Base-by-base conservation (phyloP, 1,139 yeast species). In the Candida tropicalis region DNA sequence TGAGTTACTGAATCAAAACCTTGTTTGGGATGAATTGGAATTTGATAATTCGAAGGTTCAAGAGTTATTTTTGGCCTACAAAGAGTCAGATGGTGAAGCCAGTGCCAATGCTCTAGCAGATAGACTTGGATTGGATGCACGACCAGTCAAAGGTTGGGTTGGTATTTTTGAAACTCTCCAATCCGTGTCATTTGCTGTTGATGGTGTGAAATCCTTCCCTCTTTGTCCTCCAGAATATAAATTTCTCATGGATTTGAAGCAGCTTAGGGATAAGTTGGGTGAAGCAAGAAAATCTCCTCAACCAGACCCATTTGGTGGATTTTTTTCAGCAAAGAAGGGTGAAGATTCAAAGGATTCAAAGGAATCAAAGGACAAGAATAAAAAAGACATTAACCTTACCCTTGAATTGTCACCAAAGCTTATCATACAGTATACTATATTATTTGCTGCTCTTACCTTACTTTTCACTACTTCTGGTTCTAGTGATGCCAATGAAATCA, bases 141-240 rank as follows among this genome's bases (percentile, higher is more conserved):
- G 51, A 8, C 53, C 57, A n/a, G 65, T 59, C 5, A 41, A 45
- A 16, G 58, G 51, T 5, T 70, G 75, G 75, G 63, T 65, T 43
- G 55, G 59, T 6, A 55, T 65, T 3, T 70, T 69, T 48, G 57
- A 59, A 24, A 53, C 57, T 9, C 59, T 69, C 40, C 54, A 64
- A 8, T 56, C 63, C 9, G 60, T 62, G 6, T 74, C 73, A 1
- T 63, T 58, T 44, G 56, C 64, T 8, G 56, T 56, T 12, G 60
- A 57, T 4, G 58, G 51, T 18, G 48, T 54, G 15, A 53, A 59
- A 25, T 53, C 56, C 38, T 59, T 65, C 16, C 55, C 69, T 3
- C 56, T 68, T 33, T 65, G 70, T 48, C 72, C 72, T 1, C 54
- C 54, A 35, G 69, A 65, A 44, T 63, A 62, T 39, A 51, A 57